A percentile compares a stretch with the other conserved stretches of the same genome.
Conservation (phyloP, 2,329 filamentous ascomycete genomes). For the Aureobasidium lini region DNA sequence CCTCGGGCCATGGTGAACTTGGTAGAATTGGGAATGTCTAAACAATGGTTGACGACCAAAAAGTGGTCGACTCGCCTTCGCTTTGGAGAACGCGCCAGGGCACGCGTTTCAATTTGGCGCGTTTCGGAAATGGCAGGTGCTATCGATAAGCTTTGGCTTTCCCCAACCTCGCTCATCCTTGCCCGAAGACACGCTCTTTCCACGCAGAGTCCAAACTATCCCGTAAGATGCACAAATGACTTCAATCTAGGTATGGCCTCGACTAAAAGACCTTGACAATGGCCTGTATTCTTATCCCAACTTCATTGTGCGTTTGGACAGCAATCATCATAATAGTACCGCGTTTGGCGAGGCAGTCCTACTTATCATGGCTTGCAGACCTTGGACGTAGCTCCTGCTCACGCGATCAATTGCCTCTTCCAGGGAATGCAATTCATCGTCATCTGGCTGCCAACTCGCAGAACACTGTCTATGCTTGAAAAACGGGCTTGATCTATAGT, state of each 20-base stretch:
- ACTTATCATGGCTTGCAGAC: too few species aligned
- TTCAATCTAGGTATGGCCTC: too few species aligned
- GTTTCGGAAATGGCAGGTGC: conserved; percentile 1
- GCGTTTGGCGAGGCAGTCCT: too few species aligned
- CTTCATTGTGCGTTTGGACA: too few species aligned
- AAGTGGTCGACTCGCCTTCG: background rate
- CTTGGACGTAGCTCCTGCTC: background rate
- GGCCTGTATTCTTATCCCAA: too few species aligned
- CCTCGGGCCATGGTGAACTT: conserved; percentile 34
- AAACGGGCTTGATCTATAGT: too few species aligned
- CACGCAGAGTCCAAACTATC: too few species aligned
- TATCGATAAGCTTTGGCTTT: conserved; percentile 2
- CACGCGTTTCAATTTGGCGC: conserved; percentile 6
- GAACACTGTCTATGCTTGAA: too few species aligned
- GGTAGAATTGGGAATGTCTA: background rate
- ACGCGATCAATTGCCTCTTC: background rate
- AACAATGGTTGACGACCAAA: background rate
- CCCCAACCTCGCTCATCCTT: background rate
- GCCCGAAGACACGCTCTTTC: background rate
- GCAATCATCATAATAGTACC: too few species aligned
- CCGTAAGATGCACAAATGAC: too few species aligned
- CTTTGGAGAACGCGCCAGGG: background rate
- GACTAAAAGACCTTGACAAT: too few species aligned
- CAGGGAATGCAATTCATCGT: background rate
- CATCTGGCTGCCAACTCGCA: too few species aligned